A percentile compares a stretch with the other conserved stretches of the same genome.
Evolutionary conservation across 192 early-diverging fungal species (phyloP).

Genomic region (Mortierella antarctica): DNA sequence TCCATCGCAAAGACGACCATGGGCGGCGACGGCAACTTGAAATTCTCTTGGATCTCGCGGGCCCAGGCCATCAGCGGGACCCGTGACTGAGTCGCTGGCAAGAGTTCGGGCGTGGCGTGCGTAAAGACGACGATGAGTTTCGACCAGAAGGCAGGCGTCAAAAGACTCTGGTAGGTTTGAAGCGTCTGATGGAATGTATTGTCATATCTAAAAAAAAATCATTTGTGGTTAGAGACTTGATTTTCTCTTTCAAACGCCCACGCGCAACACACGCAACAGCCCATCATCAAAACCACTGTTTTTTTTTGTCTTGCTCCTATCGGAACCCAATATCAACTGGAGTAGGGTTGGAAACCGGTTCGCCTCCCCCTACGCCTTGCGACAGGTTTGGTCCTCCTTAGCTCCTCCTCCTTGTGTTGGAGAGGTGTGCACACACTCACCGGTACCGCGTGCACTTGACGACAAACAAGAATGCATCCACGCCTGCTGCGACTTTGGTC

Average conservation of each 20-base stretch:
- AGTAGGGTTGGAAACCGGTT: no score
- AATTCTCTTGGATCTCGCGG: constrained; percentile 41
- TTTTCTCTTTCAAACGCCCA: no score
- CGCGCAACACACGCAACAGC: not conserved
- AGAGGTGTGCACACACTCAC: constrained; percentile 15
- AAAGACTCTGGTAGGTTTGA: constrained; percentile 37
- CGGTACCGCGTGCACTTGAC: constrained; percentile 56
- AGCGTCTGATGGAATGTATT: constrained; percentile 44
- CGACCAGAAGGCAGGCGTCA: constrained; percentile 46
- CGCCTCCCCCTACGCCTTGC: no score
- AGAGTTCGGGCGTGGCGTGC: constrained; percentile 45
- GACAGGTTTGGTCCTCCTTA: no score
- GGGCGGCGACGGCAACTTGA: constrained; percentile 22
- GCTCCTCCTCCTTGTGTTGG: no score
- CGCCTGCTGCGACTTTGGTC: constrained; percentile 42
- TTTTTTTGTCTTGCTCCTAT: not conserved
- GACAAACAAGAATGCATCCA: constrained; percentile 54
- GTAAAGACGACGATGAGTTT: constrained; percentile 52
- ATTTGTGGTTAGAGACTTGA: not conserved
- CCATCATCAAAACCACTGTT: not conserved
- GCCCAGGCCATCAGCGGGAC: constrained; percentile 45
- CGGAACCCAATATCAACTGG: not conserved
- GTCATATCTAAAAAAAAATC: constrained; percentile 24
- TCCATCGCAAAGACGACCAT: constrained; percentile 42
- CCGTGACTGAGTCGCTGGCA: constrained; percentile 19